Evolutionary conservation across 768 basidiomycete genomes (phyloP), one percentile per base, ranked within the genome.

Genomic region (Leucocoprinus leucothites): DNA sequence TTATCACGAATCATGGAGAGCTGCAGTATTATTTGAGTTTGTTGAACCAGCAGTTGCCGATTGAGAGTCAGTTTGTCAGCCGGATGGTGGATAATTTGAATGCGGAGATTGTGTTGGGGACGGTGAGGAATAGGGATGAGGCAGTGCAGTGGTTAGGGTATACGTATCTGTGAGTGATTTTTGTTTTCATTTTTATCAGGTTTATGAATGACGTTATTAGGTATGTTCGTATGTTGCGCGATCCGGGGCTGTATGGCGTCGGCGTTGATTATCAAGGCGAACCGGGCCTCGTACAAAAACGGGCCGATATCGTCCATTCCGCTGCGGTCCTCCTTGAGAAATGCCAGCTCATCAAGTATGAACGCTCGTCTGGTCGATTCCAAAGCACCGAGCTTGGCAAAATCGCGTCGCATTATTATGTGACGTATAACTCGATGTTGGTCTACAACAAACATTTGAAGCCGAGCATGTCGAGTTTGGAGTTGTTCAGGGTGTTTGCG

Each of bases 141-240:
- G 97, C 94, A 5, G 95, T 98, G 1, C 92, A 97, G 65, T 98
- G 95, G 96, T 72, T 97, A 9, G 94, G 94, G 0, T 97, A 95
- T 64, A 95, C 94, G 0, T 98, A 95, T 69, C 67, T 94, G 89
- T 93, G 65, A 63, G 89, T 78, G 31, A 31, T 24, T 48, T 24
- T 45, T 60, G 24, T 24, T 19, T 25, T 45, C 24, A 13, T 45
- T 41, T 60, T 11, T 44, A 16, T 2, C 9, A 19, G 4, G 21
- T 28, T 22, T 28, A 34, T 21, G 8, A 35, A 18, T n/a, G 5
- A 13, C 31, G 40, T 60, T 47, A 51, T 31, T 43, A 95, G 94
- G 47, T 97, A 96, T 65, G 91, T 97, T 9, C 93, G 96, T 44
- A 94, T 97, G 92, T 81, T 98, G 51, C 87, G 86, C 62, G 85